phyloP scores from a whole-genome alignment of 768 basidiomycete species.

The Hygrophorus russula region DNA sequence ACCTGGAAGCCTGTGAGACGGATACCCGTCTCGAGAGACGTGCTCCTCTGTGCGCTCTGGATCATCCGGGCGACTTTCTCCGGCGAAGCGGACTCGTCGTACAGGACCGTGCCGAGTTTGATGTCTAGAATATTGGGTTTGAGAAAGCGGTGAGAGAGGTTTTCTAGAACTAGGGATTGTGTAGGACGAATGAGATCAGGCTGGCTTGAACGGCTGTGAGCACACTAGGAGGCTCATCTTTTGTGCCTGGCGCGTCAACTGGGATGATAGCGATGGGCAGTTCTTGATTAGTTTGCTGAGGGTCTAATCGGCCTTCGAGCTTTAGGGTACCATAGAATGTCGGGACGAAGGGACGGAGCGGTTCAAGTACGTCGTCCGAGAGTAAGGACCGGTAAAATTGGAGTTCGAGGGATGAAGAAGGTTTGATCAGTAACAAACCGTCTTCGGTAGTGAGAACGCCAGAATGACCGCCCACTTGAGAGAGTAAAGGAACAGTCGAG shows the following conservation, averaged over 20 bases:
- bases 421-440: constrained; percentile 74
- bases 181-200: constrained; percentile 5
- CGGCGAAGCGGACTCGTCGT: constrained; percentile 50
- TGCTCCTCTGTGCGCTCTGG: constrained; percentile 55
- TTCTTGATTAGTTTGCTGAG: neutral
- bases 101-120: constrained; percentile 88
- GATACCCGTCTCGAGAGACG: constrained; percentile 66
- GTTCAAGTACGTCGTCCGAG: constrained; percentile 25
- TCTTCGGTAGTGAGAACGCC: constrained; percentile 65
- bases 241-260: neutral
- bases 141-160: constrained; percentile 59
- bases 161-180: constrained; percentile 81
- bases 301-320: constrained; percentile 18
- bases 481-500: constrained; percentile 23
- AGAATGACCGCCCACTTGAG: constrained; percentile 77
- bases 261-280: neutral
- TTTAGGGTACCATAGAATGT: constrained; percentile 71
- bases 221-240: constrained; percentile 5
- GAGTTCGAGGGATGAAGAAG: constrained; percentile 50
- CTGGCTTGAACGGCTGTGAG: neutral
- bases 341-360: constrained; percentile 53
- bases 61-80: constrained; percentile 79
- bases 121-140: constrained; percentile 86
- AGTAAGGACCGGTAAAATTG: constrained; percentile 57
- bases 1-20: constrained; percentile 90